Base-by-base conservation (phyloP, 2,329 filamentous ascomycete species). In the Scedosporium dehoogii region DNA sequence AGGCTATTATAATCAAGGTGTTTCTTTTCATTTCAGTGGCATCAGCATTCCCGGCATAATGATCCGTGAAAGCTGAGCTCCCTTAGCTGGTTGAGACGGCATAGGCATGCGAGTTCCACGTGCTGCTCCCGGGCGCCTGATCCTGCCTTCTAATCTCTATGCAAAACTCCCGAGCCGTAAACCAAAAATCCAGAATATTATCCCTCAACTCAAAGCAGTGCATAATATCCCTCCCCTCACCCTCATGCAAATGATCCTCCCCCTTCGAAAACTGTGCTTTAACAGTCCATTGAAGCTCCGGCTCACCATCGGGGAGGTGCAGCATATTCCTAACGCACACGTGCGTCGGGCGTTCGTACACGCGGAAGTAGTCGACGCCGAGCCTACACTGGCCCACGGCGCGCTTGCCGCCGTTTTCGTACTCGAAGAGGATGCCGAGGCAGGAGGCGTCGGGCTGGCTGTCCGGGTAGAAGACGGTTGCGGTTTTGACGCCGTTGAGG, bases 381-480 rank as follows among this genome's bases (percentile, higher is more conserved):
- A 55, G 51, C 12, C 51, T 18, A n/a, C 51, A 55, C 51, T 55
- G 51, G 23, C 51, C 51, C 18, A 55, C 51, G 51, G 60, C 23
- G 44, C 62, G 59, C 14, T n/a, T 44, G 59, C 41, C 23, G 38
- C 21, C 58, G 41, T 21, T 42, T 63, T 65, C 60, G 46, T 62
- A 18, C 33, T 60, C 58, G 21, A 29, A 41, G 27, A 46, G 53
- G 27, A 33, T 48, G 16, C 42, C 51, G 51, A 55, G 18, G 51
- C 51, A 55, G 18, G 23, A 27, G 51, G 23, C 12, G 51, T 55
- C 18, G 23, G 18, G 51, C 21, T 27, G 51, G 51, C 12, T n/a
- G 51, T 18, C 18, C 6, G 7, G 51, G 51, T 55, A 23, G 51
- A 55, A 55, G 51, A 55, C 51, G 51, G 6, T 23, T 6, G 21